Evolutionary conservation across 139 green algal species (phyloP).

Genomic region (Volvox reticuliferus): DNA sequence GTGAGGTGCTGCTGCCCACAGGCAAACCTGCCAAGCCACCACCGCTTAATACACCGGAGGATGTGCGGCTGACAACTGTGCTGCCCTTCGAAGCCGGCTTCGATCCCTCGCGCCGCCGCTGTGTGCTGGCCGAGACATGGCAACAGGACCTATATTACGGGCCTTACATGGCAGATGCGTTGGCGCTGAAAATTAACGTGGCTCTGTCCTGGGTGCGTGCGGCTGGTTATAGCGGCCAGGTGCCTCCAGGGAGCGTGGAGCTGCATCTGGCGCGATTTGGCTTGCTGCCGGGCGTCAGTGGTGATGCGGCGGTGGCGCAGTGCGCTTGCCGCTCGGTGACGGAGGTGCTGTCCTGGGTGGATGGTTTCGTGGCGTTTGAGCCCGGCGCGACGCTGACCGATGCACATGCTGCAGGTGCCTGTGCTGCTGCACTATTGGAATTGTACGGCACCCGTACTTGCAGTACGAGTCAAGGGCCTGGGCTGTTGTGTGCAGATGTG

Average conservation of each 20-base stretch:
- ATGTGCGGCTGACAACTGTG: neutral
- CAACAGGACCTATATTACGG: neutral
- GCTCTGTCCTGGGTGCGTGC: neutral
- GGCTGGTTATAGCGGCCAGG: neutral
- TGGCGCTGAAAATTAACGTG: conserved; percentile 36
- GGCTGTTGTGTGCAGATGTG: conserved; percentile 14
- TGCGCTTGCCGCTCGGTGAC: neutral
- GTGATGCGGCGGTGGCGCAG: neutral
- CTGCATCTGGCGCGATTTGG: neutral
- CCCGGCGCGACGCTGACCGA: neutral
- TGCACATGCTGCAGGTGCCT: neutral
- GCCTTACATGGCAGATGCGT: neutral
- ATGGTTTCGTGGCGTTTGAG: neutral
- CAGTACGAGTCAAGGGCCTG: neutral
- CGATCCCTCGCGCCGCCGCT: neutral
- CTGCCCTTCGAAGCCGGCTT: conserved; percentile 3
- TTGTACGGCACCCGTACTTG: conserved; percentile 5
- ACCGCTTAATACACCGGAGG: neutral
- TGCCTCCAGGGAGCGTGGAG: neutral
- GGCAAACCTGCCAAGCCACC: neutral
- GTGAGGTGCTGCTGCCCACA: neutral
- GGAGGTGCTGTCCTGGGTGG: neutral
- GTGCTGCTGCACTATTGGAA: neutral
- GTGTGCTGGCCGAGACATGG: neutral
- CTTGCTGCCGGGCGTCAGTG: neutral